These are phyloP conservation scores for Leishmania major DNA, from an alignment of 208 protist species.

Conservation along the genomic window DNA sequence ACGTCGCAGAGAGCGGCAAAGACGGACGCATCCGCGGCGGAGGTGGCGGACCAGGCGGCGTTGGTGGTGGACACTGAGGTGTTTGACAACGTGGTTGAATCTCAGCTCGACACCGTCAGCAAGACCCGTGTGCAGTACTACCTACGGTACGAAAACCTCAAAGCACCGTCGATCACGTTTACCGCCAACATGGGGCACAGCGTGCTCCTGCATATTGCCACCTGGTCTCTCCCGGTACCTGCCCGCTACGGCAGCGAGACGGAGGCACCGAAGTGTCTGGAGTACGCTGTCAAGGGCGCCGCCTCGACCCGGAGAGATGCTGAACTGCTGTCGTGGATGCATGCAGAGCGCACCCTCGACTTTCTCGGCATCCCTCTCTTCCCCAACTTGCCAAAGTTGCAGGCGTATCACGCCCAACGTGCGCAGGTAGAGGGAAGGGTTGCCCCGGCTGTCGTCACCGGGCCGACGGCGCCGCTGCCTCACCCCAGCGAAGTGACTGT, in stretches of 20 bases:
- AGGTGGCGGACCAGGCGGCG: background rate
- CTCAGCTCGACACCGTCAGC: constrained; percentile 64
- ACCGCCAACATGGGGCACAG: constrained; percentile 20
- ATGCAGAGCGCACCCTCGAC: constrained; percentile 85
- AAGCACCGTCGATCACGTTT: constrained; percentile 9
- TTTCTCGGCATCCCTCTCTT: constrained; percentile 73
- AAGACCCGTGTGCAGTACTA: constrained; percentile 85
- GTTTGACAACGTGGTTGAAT: constrained; percentile 40
- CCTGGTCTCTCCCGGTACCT: constrained; percentile 50
- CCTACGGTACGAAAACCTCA: constrained; percentile 51
- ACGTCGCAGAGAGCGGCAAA: background rate
- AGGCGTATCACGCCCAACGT: constrained; percentile 67
- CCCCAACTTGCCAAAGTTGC: constrained; percentile 79
- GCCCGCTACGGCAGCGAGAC: constrained; percentile 13
- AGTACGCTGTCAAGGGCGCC: constrained; percentile 47
- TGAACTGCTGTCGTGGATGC: constrained; percentile 89
- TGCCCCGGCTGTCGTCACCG: constrained; percentile 35
- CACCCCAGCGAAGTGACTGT: background rate
- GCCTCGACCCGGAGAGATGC: constrained; percentile 83
- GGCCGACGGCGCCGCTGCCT: background rate
- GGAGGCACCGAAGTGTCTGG: background rate
- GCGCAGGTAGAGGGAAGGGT: constrained; percentile 44
- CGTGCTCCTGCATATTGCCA: constrained; percentile 52
- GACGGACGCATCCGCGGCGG: background rate
- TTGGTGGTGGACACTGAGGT: background rate